Evolutionary conservation across 176 grass and related monocot genomes (phyloP), one percentile per base, ranked within the genome.

Genomic region (Lolium multiflorum): DNA sequence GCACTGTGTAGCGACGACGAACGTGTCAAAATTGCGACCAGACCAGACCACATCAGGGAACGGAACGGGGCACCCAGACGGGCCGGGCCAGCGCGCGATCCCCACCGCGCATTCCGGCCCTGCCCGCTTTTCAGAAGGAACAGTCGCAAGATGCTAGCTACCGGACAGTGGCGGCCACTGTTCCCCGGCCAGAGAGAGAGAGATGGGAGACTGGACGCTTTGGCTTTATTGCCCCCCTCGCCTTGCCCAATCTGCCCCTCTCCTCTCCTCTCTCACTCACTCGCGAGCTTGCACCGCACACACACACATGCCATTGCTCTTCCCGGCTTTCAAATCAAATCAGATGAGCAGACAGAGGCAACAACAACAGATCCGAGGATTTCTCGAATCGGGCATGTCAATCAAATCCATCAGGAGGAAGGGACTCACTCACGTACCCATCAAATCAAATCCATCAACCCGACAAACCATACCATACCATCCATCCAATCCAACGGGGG

Each of bases 321-420:
- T 43, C 41, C 7, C 41, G 41, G 41, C 41, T 43, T 43, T 43
- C 41, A 43, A 43, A 43, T 43, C 41, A 43, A 6, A 43, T 43
- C 41, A 43, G 41, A 43, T 43, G 6, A 7, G 41, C 41, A 43
- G 41, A 7, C 41, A 75, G 78, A 84, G 75, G 58, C 75, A 84
- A 85, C 88, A 85, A 90, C 94, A 87, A 90, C 94, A 94, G 94
- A 99, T 99, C 97, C 90, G 92, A 97, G 83, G 87, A 55, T 87
- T 90, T 87, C 75, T 89, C 87, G 86, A 91, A 92, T 91, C 92
- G 84, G 89, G 71, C 65, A 85, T 86, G 91, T 89, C 92, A 90
- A 88, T 96, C 97, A 94, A 89, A 97, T 99, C 89, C 66, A 56
- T 14, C 97, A 96, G 85, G 85, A 90, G 76, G 48, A 43, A 75